These are phyloP conservation scores for Leccinum arenicola DNA, from an alignment of 768 basidiomycete species.

Conservation along the genomic window DNA sequence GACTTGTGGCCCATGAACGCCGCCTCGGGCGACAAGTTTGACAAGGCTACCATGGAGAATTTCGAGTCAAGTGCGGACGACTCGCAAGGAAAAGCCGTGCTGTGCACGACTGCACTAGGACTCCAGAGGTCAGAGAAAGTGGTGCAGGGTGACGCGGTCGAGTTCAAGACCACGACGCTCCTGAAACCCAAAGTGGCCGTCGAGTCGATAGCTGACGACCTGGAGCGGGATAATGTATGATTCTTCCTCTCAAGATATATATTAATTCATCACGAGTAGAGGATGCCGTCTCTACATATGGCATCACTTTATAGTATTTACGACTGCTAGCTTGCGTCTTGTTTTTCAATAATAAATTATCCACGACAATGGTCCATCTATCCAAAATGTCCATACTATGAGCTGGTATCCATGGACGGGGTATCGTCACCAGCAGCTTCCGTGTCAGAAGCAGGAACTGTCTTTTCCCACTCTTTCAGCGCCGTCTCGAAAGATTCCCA, in stretches of 20 bases:
- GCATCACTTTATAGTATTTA: slow-evolving; percentile 29
- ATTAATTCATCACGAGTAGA: slow-evolving; percentile 2
- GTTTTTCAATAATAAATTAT: slow-evolving; percentile 30
- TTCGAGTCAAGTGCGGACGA: slow-evolving; percentile 28
- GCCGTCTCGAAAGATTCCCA: slow-evolving; percentile 76
- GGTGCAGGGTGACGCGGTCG: slow-evolving; percentile 37
- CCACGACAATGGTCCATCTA: background rate
- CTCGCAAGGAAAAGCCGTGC: slow-evolving; percentile 28
- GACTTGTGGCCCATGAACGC: slow-evolving; percentile 53
- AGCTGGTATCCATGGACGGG: slow-evolving; percentile 24
- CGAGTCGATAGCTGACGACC: slow-evolving; percentile 29
- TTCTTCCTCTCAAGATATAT: background rate
- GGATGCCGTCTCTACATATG: slow-evolving; percentile 7
- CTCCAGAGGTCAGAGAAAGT: slow-evolving; percentile 39
- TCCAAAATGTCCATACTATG: slow-evolving; percentile 10
- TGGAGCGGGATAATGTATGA: slow-evolving; percentile 29
- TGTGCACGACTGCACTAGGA: slow-evolving; percentile 60
- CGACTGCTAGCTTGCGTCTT: slow-evolving; percentile 1
- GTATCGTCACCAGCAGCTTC: slow-evolving; percentile 21
- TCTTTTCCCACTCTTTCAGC: slow-evolving; percentile 64
- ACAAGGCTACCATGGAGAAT: slow-evolving; percentile 45
- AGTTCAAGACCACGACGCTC: slow-evolving; percentile 48
- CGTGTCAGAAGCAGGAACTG: slow-evolving; percentile 20
- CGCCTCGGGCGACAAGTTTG: slow-evolving; percentile 40
- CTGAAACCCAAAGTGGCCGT: slow-evolving; percentile 57